Evolutionary conservation across 1,284 basidiomycete genomes (phyloP).

Genomic region (Leccinum fallax): DNA sequence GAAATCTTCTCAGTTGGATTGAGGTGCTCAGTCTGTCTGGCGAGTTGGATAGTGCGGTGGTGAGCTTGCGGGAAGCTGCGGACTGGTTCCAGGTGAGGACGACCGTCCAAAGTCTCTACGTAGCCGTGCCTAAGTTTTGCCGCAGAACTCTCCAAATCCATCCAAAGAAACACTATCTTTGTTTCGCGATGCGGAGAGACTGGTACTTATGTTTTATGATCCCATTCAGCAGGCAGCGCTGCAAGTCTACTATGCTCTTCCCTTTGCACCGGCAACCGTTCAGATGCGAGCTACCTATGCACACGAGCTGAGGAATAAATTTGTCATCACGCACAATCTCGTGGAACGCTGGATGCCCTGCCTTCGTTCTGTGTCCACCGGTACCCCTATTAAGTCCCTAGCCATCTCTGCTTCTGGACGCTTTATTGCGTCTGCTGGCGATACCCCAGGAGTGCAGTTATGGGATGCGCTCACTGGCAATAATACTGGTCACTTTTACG

Average conservation of each 20-base stretch:
- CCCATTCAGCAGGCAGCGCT: slow-evolving; percentile 19
- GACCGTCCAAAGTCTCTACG: not conserved
- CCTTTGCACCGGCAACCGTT: slow-evolving; percentile 13
- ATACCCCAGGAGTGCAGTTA: slow-evolving; percentile 20
- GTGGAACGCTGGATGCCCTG: slow-evolving; percentile 19
- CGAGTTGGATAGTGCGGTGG: slow-evolving; percentile 18
- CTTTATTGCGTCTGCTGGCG: slow-evolving; percentile 23
- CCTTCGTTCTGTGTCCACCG: slow-evolving; percentile 17
- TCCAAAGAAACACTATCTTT: slow-evolving; percentile 11
- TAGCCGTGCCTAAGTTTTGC: not conserved
- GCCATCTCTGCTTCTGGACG: slow-evolving; percentile 20
- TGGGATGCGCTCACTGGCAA: slow-evolving; percentile 24
- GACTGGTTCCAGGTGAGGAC: slow-evolving; percentile 23
- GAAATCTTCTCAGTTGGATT: slow-evolving; percentile 23
- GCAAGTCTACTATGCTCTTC: slow-evolving; percentile 26
- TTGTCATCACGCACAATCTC: slow-evolving; percentile 15
- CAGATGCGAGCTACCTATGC: slow-evolving; percentile 19
- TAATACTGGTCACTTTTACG: slow-evolving; percentile 17
- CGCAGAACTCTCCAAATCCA: slow-evolving; percentile 8
- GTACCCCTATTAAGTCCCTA: slow-evolving; percentile 15
- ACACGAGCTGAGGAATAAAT: slow-evolving; percentile 16
- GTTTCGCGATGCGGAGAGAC: slow-evolving; percentile 24
- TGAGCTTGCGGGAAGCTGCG: slow-evolving; percentile 14
- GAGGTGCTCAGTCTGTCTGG: slow-evolving; percentile 25
- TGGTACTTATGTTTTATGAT: slow-evolving; percentile 27